Evolutionary conservation across 805 yeast genomes (phyloP).

Genomic region (Novakomyces olei): DNA sequence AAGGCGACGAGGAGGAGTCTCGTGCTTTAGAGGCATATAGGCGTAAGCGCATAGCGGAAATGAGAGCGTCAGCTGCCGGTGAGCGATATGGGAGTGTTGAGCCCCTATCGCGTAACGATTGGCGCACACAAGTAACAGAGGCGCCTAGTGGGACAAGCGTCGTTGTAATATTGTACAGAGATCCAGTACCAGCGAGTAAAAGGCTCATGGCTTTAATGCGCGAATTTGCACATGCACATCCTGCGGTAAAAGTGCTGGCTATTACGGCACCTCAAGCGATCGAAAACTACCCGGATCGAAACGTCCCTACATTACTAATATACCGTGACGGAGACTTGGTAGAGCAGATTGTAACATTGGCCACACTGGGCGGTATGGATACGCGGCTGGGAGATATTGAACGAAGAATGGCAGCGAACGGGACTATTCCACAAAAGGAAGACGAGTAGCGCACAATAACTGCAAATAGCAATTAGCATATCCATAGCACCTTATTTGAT

Average conservation of each 20-base stretch:
- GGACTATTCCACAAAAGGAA: too few species aligned
- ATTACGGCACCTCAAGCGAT: constrained; percentile 80
- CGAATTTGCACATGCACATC: constrained; percentile 40
- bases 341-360: constrained; percentile 60
- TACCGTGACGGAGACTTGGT: constrained; percentile 60
- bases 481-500: too few species aligned
- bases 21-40: constrained; percentile 54
- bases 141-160: constrained; percentile 47
- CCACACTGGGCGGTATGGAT: constrained; percentile 66
- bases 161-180: constrained; percentile 38
- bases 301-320: constrained; percentile 76
- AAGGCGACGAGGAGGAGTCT: constrained; percentile 73
- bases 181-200: constrained; percentile 38
- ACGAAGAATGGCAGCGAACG: too few species aligned
- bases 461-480: too few species aligned
- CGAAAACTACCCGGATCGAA: constrained; percentile 72
- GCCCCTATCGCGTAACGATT: constrained; percentile 72
- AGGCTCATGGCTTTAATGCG: constrained; percentile 37
- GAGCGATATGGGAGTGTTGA: constrained; percentile 51
- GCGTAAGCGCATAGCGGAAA: constrained; percentile 52
- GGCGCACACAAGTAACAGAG: constrained; percentile 61
- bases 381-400: constrained; percentile 49
- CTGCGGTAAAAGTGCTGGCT: constrained; percentile 75
- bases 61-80: constrained; percentile 31
- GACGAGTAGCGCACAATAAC: too few species aligned